These are phyloP conservation scores for Spathaspora hagerdaliae DNA, from an alignment of 805 yeast species.

Conservation along the genomic window DNA sequence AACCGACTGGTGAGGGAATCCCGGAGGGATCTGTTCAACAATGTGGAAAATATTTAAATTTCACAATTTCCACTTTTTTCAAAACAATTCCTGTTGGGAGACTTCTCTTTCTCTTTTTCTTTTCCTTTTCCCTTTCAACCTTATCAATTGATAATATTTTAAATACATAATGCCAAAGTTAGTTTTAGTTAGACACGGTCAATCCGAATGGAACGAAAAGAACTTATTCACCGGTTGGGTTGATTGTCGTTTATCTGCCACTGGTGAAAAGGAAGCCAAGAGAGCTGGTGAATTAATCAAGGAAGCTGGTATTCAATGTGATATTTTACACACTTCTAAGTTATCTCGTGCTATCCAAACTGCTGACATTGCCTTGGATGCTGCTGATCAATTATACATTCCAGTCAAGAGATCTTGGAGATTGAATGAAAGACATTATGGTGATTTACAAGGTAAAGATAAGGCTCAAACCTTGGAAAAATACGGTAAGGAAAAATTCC, in stretches of 20 bases:
- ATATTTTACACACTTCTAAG: constrained; percentile 84
- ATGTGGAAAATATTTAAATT: background rate
- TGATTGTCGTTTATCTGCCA: constrained; percentile 78
- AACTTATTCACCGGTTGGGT: constrained; percentile 99
- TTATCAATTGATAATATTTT: background rate
- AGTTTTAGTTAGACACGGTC: constrained; percentile 97
- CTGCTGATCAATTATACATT: constrained; percentile 84
- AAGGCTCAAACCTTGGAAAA: constrained; percentile 87
- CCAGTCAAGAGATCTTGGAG: constrained; percentile 97
- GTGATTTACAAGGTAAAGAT: constrained; percentile 98
- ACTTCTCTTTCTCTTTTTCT: constrained; percentile 1
- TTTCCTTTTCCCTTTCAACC: background rate
- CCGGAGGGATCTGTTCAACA: background rate
- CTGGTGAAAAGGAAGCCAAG: constrained; percentile 86
- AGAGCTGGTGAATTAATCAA: constrained; percentile 90
- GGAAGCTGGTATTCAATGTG: constrained; percentile 83
- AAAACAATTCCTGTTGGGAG: background rate
- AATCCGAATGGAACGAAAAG: constrained; percentile 98
- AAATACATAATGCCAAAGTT: constrained; percentile 50
- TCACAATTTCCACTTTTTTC: background rate
- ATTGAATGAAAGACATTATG: constrained; percentile 98
- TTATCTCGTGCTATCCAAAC: constrained; percentile 95
- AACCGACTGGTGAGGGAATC: constrained; percentile 5
- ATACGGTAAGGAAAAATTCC: constrained; percentile 91
- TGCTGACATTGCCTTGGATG: constrained; percentile 87